These are phyloP conservation scores for Arthrobotrys musiformis DNA, from an alignment of 2,329 filamentous ascomycete species.

Conservation along the genomic window DNA sequence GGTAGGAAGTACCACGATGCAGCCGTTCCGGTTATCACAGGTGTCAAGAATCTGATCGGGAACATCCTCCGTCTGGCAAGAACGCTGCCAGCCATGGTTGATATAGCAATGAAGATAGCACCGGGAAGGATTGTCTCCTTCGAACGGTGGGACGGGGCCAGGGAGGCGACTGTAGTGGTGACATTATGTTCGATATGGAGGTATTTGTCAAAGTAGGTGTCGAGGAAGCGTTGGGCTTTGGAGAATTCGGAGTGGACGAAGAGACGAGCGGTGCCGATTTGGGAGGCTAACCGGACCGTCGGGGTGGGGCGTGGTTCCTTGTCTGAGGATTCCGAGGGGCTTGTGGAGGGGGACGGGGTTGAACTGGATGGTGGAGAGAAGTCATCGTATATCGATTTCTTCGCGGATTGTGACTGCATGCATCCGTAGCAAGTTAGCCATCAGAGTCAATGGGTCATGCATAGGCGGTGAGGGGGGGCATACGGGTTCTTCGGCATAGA, in stretches of 20 bases:
- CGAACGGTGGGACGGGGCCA: slow-evolving; percentile 85
- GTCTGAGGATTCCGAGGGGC: slow-evolving; percentile 54
- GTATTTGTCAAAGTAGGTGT: slow-evolving; percentile 80
- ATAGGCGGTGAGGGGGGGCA: not conserved
- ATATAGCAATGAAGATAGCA: slow-evolving; percentile 88
- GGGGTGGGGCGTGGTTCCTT: slow-evolving; percentile 72
- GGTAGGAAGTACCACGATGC: slow-evolving; percentile 88
- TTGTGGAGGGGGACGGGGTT: slow-evolving; percentile 39
- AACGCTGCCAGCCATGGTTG: slow-evolving; percentile 94
- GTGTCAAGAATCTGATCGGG: slow-evolving; percentile 79
- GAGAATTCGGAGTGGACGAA: slow-evolving; percentile 81
- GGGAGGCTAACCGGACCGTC: slow-evolving; percentile 85
- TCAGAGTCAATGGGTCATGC: not conserved
- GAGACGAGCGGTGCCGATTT: slow-evolving; percentile 82
- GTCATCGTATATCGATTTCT: slow-evolving; percentile 83
- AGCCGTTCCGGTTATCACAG: slow-evolving; percentile 80
- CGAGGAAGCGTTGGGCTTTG: slow-evolving; percentile 81
- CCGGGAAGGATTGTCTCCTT: slow-evolving; percentile 92
- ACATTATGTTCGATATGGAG: slow-evolving; percentile 89
- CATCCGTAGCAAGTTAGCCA: slow-evolving; percentile 1
- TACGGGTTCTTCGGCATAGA: slow-evolving; percentile 54
- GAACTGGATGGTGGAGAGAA: slow-evolving; percentile 59
- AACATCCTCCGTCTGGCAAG: slow-evolving; percentile 87
- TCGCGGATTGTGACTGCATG: slow-evolving; percentile 62
- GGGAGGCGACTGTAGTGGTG: slow-evolving; percentile 85